Evolutionary conservation across 176 grass and related monocot species (phyloP).

Genomic region (Musa beccarii): DNA sequence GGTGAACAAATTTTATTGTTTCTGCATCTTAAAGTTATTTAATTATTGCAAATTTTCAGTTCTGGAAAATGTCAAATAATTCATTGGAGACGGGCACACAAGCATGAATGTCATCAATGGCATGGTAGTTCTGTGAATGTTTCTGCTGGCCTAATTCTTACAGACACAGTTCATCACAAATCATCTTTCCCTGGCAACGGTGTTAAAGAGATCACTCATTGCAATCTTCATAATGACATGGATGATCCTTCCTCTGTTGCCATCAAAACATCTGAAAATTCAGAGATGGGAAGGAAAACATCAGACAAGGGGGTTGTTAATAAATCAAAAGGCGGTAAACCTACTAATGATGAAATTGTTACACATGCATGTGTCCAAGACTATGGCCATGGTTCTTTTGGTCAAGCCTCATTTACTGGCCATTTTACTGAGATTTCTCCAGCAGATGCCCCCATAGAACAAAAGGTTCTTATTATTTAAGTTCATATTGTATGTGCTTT

Average conservation of each 20-base stretch:
- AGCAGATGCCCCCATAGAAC: conserved; percentile 13
- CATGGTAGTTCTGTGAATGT: conserved; percentile 25
- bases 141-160: conserved; percentile 29
- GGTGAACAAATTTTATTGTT: neutral
- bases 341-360: conserved; percentile 39
- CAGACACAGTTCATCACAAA: conserved; percentile 41
- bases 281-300: conserved; percentile 23
- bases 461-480: conserved; percentile 1
- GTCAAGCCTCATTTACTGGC: neutral
- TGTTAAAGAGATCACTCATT: conserved; percentile 27
- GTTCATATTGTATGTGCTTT: neutral
- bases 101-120: conserved; percentile 66
- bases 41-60: conserved; percentile 27
- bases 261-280: conserved; percentile 27
- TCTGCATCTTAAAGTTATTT: neutral
- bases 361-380: conserved; percentile 30
- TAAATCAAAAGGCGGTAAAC: conserved; percentile 36
- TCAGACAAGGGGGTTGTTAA: conserved; percentile 36
- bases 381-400: conserved; percentile 21
- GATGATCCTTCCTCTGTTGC: conserved; percentile 37
- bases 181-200: conserved; percentile 47
- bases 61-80: conserved; percentile 94
- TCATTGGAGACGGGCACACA: conserved; percentile 86
- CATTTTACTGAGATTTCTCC: conserved; percentile 29
- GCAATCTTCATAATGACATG: conserved; percentile 41